Conservation (phyloP, 163 green algal species). For the Coccomyxa subellipsoidea region DNA sequence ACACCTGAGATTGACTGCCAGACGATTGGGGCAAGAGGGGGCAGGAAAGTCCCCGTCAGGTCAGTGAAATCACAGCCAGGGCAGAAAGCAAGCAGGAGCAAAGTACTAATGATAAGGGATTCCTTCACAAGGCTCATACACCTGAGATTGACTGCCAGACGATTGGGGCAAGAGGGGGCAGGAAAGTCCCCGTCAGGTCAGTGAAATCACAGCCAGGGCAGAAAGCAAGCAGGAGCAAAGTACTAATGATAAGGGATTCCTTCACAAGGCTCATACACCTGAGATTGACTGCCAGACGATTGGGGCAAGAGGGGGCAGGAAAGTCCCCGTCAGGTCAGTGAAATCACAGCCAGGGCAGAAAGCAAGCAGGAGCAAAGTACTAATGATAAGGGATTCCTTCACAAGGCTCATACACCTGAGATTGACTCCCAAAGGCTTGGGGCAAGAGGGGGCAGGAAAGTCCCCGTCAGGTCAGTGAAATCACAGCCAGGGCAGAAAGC, state of each 20-base stretch:
- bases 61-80: background rate
- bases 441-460: background rate
- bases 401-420: background rate
- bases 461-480: background rate
- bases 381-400: background rate
- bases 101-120: background rate
- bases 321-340: background rate
- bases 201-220: background rate
- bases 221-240: background rate
- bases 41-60: constrained; percentile 1
- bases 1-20: background rate
- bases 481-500: constrained; percentile 16
- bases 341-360: background rate
- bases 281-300: no score
- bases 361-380: background rate
- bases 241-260: background rate
- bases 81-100: background rate
- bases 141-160: background rate
- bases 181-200: background rate
- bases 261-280: constrained; percentile 5
- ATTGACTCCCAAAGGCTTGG: background rate
- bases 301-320: background rate
- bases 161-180: background rate
- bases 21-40: background rate
- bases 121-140: background rate